Evolutionary conservation across 108 stramenopile species (phyloP).

Genomic region (Skeletonema menzelii): DNA sequence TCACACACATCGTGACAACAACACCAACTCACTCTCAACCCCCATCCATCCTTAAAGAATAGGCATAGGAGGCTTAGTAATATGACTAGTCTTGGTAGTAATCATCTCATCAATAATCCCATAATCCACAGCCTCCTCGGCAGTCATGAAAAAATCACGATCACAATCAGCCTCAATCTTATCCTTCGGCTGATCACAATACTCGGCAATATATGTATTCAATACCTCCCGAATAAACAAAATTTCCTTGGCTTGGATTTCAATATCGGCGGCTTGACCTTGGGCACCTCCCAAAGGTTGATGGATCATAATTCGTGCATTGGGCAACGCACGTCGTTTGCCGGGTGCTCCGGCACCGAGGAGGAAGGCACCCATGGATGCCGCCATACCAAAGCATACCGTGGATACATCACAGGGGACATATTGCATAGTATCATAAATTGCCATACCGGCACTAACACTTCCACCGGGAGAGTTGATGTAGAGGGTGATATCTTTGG

Average conservation of each 20-base stretch:
- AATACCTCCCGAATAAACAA: conserved; percentile 87
- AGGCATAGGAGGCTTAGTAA: conserved; percentile 83
- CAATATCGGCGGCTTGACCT: conserved; percentile 96
- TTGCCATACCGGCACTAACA: conserved; percentile 92
- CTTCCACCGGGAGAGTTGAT: conserved; percentile 94
- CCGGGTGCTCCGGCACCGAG: conserved; percentile 92
- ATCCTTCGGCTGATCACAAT: conserved; percentile 90
- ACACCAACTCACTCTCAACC: neutral
- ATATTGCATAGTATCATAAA: conserved; percentile 97
- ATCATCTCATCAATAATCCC: conserved; percentile 98
- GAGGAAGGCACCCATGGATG: conserved; percentile 95
- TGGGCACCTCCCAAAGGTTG: conserved; percentile 97
- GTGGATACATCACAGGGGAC: conserved; percentile 95
- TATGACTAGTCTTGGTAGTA: conserved; percentile 91
- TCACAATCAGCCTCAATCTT: conserved; percentile 96
- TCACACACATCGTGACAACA: no score
- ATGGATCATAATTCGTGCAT: conserved; percentile 98
- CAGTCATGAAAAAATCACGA: conserved; percentile 97
- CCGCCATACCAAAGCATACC: conserved; percentile 97
- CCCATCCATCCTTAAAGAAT: conserved; percentile 15
- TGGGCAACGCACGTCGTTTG: conserved; percentile 89
- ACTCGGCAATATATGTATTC: conserved; percentile 93
- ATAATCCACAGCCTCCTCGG: conserved; percentile 93
- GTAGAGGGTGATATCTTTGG: conserved; percentile 95
- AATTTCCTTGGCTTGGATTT: conserved; percentile 98